phyloP scores from a whole-genome alignment of 2,329 filamentous ascomycete species.

The Alternaria rosae region DNA sequence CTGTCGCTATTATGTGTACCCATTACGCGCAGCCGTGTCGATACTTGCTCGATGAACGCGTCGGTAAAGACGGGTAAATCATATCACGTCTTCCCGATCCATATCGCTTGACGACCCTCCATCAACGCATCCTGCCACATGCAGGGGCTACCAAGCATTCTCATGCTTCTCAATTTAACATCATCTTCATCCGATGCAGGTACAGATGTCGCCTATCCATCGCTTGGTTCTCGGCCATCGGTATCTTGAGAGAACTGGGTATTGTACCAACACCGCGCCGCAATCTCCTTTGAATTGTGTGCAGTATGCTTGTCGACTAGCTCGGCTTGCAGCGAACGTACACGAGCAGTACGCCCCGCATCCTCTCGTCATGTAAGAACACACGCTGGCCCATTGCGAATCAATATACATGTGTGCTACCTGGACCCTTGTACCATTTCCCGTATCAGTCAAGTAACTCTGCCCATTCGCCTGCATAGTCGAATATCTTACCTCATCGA shows the following conservation, averaged over 20 bases:
- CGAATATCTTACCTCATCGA: neutral
- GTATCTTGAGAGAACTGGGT: constrained; percentile 1
- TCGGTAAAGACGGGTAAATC: constrained; percentile 19
- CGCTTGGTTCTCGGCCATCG: neutral
- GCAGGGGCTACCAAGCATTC: constrained; percentile 16
- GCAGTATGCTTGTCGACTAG: constrained; percentile 4
- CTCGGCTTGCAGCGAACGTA: constrained; percentile 1
- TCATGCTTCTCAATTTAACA: constrained; percentile 12
- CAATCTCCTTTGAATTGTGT: neutral
- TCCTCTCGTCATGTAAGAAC: constrained; percentile 12
- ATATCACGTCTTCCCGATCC: constrained; percentile 9
- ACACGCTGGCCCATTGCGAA: constrained; percentile 16
- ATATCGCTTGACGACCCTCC: neutral
- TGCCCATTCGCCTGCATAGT: constrained; percentile 1
- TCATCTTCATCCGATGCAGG: constrained; percentile 21
- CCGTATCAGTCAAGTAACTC: constrained; percentile 13
- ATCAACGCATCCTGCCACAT: constrained; percentile 10
- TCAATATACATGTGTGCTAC: constrained; percentile 19
- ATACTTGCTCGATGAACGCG: neutral
- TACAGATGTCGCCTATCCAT: constrained; percentile 12
- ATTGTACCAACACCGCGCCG: constrained; percentile 7
- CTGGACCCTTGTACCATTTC: constrained; percentile 8
- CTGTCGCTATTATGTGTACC: constrained; percentile 7
- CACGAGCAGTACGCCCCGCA: constrained; percentile 2
- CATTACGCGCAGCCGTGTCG: neutral